These are phyloP conservation scores for Trichoderma virens DNA, from an alignment of 495 filamentous ascomycete species.

Conservation along the genomic window DNA sequence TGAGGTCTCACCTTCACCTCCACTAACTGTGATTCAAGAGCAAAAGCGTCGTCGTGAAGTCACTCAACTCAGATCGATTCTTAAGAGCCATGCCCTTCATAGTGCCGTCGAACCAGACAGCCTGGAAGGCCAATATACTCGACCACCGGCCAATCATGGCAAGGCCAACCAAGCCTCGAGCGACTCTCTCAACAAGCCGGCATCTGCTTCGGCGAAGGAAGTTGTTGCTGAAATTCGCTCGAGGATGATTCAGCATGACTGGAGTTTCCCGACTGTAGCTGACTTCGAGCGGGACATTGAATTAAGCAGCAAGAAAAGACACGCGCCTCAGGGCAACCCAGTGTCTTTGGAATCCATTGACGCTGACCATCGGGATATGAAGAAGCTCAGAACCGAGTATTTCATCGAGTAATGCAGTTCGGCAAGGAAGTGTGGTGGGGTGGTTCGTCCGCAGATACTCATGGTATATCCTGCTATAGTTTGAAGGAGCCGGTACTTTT, in stretches of 20 bases:
- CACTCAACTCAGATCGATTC: background rate
- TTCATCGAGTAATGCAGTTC: background rate
- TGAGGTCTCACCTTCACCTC: background rate
- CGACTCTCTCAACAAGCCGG: background rate
- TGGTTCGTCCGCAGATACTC: no score
- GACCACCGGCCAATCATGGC: background rate
- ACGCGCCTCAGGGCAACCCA: background rate
- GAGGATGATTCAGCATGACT: background rate
- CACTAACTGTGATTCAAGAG: conserved; percentile 8
- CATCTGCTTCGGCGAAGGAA: background rate
- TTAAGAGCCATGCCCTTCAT: background rate
- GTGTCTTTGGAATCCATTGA: background rate
- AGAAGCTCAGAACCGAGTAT: background rate
- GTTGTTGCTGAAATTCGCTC: background rate
- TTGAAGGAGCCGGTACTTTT: background rate
- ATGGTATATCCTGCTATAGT: background rate
- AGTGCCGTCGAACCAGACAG: background rate
- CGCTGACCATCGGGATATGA: background rate
- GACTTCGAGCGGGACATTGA: background rate
- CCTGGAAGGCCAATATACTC: background rate
- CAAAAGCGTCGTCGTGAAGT: conserved; percentile 7
- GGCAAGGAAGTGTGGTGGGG: background rate
- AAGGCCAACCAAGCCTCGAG: background rate
- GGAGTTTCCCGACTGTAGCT: conserved; percentile 1
- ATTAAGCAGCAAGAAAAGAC: background rate